Evolutionary conservation across 495 filamentous ascomycete genomes (phyloP), one percentile per base, ranked within the genome.

Genomic region (Aspergillus affinis): DNA sequence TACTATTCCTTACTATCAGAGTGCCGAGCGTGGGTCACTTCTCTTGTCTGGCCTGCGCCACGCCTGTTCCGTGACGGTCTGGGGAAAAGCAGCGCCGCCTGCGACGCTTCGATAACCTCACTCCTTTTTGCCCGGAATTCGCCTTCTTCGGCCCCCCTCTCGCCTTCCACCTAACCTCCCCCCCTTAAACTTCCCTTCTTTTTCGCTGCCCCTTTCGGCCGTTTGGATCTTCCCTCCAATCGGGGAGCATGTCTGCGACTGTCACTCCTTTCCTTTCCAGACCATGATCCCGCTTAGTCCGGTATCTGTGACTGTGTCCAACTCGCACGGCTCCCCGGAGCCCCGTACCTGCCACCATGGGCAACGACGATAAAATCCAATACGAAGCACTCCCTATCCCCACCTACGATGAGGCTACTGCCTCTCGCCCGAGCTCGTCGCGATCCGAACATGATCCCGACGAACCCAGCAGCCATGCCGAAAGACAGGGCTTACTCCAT

Each of bases 361-460:
- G 78, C 64, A 79, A 82, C 77, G 82, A 86, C 60, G 84, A 84
- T 65, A 87, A 86, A 73, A 76, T 77, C 60, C 70, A 83, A 21
- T 87, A 88, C 73, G 84, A 87, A 65, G 72, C 82, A 52, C 82
- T 91, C 56, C 93, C 94, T 19, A 97, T 98, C 74, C 93, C 93
- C 9, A 87, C 89, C 45, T 98, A 98, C 81, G 93, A 97, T 72
- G 94, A 98, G 78, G 92, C 94, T 55, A 86, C 76, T 58, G 82
- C 80, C 41, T 85, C 83, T 21, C 82, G 81, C 48, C 81, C 86
- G 18, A 75, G 77, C 45, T 88, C 87, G 46, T 84, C 85, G 50
- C 85, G 84, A 61, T 86, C 85, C 4, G 82, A 88, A 60, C 81
- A 88, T 36, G 81, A 77, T 59, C 68, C 77, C 12, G 69, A 72